Evolutionary conservation across 306 rosid genomes (phyloP), one percentile per base, ranked within the genome.

Genomic region (Trifolium dubium): DNA sequence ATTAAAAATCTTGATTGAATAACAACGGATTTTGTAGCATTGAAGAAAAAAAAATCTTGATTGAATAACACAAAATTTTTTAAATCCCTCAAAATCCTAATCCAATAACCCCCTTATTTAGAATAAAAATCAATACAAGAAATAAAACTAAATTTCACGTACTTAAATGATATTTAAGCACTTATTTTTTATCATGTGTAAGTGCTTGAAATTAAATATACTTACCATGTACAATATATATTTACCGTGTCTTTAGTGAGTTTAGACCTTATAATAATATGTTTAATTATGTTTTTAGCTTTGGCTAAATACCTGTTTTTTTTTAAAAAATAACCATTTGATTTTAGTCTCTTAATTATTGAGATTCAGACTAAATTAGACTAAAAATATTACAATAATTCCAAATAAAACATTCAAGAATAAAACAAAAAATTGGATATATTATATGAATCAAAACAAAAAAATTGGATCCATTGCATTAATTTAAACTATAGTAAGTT

Each of bases 151-250:
- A n/a, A n/a, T n/a, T n/a, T n/a, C n/a, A n/a, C n/a, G n/a, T n/a
- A n/a, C n/a, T n/a, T n/a, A n/a, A n/a, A n/a, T n/a, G n/a, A n/a
- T n/a, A n/a, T n/a, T n/a, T n/a, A n/a, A n/a, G n/a, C n/a, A n/a
- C n/a, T n/a, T n/a, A n/a, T n/a, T 74, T 59, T 40, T 63, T 67
- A 17, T 9, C 2, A 71, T 49, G 31, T 83, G 76, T 64, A 55
- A 49, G 54, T 53, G 71, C 34, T 62, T 80, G 83, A 64, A 28
- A 64, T 50, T 69, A 55, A 43, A 63, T 67, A 54, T 67, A 44
- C 73, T 63, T 28, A 15, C 13, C 54, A 41, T 35, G n/a, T 39
- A 30, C n/a, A n/a, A n/a, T 8, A 31, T 60, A 44, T 62, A 46
- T 15, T 31, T 44, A 53, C 23, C 19, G 41, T 49, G 10, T 49